A percentile compares a stretch with the other conserved stretches of the same genome.
Evolutionary conservation across 164 flowering plant genomes (phyloP).

Genomic region (Kingdonia uniflora): DNA sequence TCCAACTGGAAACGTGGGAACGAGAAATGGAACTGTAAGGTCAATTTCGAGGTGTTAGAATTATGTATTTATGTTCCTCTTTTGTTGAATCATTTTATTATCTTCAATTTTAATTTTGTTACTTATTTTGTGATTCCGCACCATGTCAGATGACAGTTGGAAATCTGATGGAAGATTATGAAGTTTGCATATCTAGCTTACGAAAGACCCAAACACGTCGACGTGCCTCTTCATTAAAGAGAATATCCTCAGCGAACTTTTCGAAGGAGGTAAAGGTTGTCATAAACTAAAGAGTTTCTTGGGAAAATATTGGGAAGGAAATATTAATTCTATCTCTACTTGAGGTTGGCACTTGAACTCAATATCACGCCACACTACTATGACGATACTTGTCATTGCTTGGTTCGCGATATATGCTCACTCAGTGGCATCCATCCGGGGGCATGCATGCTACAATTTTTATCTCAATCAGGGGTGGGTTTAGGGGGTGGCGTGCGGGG

Average conservation of each 20-base stretch:
- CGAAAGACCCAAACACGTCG: conserved; percentile 55
- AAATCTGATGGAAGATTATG: conserved; percentile 63
- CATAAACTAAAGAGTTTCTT: background rate
- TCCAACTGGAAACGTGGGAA: conserved; percentile 16
- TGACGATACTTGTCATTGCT: too few relatives aligned
- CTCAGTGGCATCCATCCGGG: too few relatives aligned
- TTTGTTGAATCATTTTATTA: background rate
- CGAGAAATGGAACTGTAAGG: conserved; percentile 35
- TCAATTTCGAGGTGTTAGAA: background rate
- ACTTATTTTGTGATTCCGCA: background rate
- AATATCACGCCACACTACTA: too few relatives aligned
- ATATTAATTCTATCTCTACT: too few relatives aligned
- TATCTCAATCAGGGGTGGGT: too few relatives aligned
- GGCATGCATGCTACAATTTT: too few relatives aligned
- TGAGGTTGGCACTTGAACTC: too few relatives aligned
- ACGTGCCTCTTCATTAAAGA: conserved; percentile 48
- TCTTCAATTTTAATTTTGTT: background rate
- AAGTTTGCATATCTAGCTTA: conserved; percentile 48
- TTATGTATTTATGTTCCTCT: background rate
- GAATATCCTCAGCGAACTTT: conserved; percentile 68
- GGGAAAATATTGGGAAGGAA: too few relatives aligned
- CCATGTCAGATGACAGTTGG: conserved; percentile 54
- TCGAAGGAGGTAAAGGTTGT: conserved; percentile 58
- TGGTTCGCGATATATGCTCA: too few relatives aligned
- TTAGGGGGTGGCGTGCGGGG: too few relatives aligned